Evolutionary conservation across 2,329 filamentous ascomycete species (phyloP), one percentile per base, ranked within the genome.

Genomic region (Fusarium proliferatum): DNA sequence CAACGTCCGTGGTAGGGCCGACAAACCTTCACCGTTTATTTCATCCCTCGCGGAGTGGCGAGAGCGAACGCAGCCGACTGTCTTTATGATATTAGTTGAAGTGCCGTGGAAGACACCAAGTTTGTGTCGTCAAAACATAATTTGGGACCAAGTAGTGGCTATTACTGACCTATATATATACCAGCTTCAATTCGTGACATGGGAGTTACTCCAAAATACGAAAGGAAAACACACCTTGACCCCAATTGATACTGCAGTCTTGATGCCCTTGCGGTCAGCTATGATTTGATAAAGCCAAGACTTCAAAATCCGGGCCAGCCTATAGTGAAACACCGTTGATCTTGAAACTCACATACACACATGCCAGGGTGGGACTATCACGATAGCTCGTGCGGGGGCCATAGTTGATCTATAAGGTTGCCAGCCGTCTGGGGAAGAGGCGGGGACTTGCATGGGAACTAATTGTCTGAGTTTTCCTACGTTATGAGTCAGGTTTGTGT

Each of bases 1-100:
- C 57, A 60, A 64, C 19, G 67, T 55, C 71, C 71, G 71, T 64
- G 67, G 59, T 74, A 73, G 59, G 62, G 55, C 71, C 71, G 71
- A 55, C 51, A 58, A 60, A 52, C 36, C 48, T 65, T 71, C 61
- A 68, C 62, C 67, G 64, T 42, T 45, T 45, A 64, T 70, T 69
- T 49, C 41, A 59, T 52, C 26, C 51, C 26, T 65, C 43, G 30
- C 12, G 42, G 15, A 38, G 58, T 43, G 69, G 45, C 58, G 48
- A 65, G 55, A 46, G 16, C 33, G 26, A 51, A 21, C 43, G 19
- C 28, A 43, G 36, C 23, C 21, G 16, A 51, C 48, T 38, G 7
- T 28, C 49, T 30, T 51, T 28, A 45, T 41, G 23, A 51, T 23
- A n/a, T 28, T 23, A 43, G 34, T 28, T 28, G 26, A 48, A 17